Base-by-base conservation (phyloP, 192 early-diverging fungal species). In the Rhizophagus prolifer region DNA sequence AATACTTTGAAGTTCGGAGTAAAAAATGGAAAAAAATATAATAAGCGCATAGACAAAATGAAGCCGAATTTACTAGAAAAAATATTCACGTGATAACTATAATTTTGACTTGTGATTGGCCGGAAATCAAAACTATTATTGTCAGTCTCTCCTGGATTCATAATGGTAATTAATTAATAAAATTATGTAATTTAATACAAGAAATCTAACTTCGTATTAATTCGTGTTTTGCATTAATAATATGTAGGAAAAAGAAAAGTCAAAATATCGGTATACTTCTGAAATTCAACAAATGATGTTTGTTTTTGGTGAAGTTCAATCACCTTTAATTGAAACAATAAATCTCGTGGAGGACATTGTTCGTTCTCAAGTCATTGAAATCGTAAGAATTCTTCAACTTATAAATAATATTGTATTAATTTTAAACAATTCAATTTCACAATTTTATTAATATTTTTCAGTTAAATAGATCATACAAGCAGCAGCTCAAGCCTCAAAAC, bases 221-320 rank as follows among this genome's bases (percentile, higher is more conserved):
- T 78, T 80, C 13, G 81, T 81, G 14, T 54, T 54, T 21, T 54
- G 50, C 4, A 21, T n/a, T 54, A 16, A 50, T 6, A 21, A 21
- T n/a, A 72, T 36, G 14, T 76, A 83, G 69, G 79, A 81, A 30
- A 84, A 75, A 73, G 83, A 84, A 63, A 81, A 82, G 66, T 84
- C 83, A 60, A 77, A 81, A 47, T 84, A 84, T 71, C 76, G 83
- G 44, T 94, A 94, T 79, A 87, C 88, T 41, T 90, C 86, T 28
- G 95, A 96, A 82, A 96, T 96, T 76, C 91, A 93, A 81, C 93
- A 97, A 88, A 98, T 98, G 97, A 99, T 99, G 97, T 99, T 95
- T 87, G 97, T 98, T 36, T 95, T 95, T 89, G 97, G 96, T 46
- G 96, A 99, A 79, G 93, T 97, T 50, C 83, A 88, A 41, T 96